Evolutionary conservation across 257 asterid species (phyloP).

Genomic region (Solanum sparsipilum): DNA sequence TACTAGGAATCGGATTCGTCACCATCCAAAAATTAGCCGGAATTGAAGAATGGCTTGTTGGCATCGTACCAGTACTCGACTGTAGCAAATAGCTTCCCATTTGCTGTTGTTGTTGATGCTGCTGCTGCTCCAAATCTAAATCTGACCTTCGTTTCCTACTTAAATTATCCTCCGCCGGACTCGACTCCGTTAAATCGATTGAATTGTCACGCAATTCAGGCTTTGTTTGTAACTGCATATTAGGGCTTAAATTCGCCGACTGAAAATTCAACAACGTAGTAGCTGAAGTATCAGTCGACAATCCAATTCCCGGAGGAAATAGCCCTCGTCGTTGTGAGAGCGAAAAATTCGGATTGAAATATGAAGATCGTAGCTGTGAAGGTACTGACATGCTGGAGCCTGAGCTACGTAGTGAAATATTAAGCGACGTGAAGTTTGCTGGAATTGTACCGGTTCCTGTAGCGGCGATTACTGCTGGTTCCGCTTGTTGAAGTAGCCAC

Average conservation of each 20-base stretch:
- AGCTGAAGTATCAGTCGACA: slow-evolving; percentile 45
- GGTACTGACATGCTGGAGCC: slow-evolving; percentile 93
- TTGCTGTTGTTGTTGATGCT: slow-evolving; percentile 40
- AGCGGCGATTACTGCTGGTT: slow-evolving; percentile 87
- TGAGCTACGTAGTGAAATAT: slow-evolving; percentile 80
- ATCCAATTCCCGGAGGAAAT: slow-evolving; percentile 55
- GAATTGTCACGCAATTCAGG: slow-evolving; percentile 45
- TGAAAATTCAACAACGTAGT: slow-evolving; percentile 58
- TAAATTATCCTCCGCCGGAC: slow-evolving; percentile 46
- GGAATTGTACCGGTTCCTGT: slow-evolving; percentile 98
- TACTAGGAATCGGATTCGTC: slow-evolving; percentile 58
- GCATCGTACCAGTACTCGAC: slow-evolving; percentile 59
- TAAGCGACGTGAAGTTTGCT: slow-evolving; percentile 82
- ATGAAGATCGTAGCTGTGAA: slow-evolving; percentile 69
- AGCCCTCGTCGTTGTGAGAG: slow-evolving; percentile 44
- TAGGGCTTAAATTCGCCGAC: slow-evolving; percentile 33
- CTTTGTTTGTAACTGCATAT: slow-evolving; percentile 39
- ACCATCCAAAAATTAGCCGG: slow-evolving; percentile 96
- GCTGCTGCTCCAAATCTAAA: slow-evolving; percentile 36
- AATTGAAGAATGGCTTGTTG: slow-evolving; percentile 56
- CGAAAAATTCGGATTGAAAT: slow-evolving; percentile 51
- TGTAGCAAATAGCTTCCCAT: slow-evolving; percentile 66
- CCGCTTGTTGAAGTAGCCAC: slow-evolving; percentile 96
- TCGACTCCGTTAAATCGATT: slow-evolving; percentile 27
- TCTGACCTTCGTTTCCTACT: slow-evolving; percentile 57